Percentiles rank a stretch among this genome's conserved stretches.
Conservation (phyloP, 2,329 filamentous ascomycete species). For the Pezicula carpinea region DNA sequence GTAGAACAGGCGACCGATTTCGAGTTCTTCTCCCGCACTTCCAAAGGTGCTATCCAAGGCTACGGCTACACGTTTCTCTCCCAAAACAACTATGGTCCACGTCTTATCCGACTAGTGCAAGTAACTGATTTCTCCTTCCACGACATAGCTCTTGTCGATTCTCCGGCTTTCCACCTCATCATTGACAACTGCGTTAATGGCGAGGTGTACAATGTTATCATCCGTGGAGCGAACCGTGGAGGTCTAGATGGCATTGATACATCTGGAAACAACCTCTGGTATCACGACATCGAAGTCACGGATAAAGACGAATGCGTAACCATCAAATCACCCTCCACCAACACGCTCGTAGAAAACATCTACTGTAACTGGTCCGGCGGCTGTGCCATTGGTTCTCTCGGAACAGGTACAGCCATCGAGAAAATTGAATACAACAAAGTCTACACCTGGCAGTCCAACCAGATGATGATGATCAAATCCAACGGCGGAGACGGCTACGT, state of each 20-base stretch:
- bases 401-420: conserved; percentile 42
- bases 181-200: conserved; percentile 44
- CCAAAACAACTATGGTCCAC: conserved; percentile 27
- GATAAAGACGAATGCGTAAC: conserved; percentile 60
- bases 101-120: conserved; percentile 1
- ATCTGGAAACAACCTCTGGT: conserved; percentile 49
- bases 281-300: conserved; percentile 56
- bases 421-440: conserved; percentile 51
- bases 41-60: conserved; percentile 47
- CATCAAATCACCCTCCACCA: no score
- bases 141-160: conserved; percentile 5
- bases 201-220: conserved; percentile 50
- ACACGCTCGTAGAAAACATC: conserved; percentile 52
- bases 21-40: conserved; percentile 47
- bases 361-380: conserved; percentile 58
- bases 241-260: conserved; percentile 54
- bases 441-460: conserved; percentile 54
- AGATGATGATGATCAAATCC: conserved; percentile 60
- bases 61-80: conserved; percentile 45
- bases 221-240: conserved; percentile 46
- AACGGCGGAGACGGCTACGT: conserved; percentile 52
- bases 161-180: conserved; percentile 34
- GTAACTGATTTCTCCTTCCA: conserved; percentile 9
- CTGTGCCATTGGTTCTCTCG: conserved; percentile 52
- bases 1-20: conserved; percentile 45